Base-by-base conservation (phyloP, 345 rosid genomes). In the Populus nigra region DNA sequence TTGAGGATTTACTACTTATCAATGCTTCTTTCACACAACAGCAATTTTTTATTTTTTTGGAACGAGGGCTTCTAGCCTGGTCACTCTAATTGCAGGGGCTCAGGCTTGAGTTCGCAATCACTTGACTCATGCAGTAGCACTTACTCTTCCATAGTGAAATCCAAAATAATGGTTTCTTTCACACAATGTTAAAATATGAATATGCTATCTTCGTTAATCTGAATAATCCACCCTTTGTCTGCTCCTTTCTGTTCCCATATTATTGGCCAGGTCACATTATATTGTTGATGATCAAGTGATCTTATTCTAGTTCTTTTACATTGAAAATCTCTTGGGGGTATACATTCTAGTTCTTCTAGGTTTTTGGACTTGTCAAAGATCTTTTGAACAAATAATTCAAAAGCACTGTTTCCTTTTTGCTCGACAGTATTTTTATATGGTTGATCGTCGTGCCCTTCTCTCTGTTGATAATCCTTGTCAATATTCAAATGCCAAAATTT, bases 211-310 rank as follows among this genome's bases (percentile, higher is more conserved):
- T 57, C 63, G 9, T n/a, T n/a, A 57, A 57, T 57, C 63, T n/a
- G 63, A n/a, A 57, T 57, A 57, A 22, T n/a, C 27, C 63, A 57
- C 62, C 23, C 27, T 22, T 8, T 22, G 62, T 57, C 65, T 11
- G 15, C 2, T 9, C 66, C 9, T 22, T 13, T 75, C n/a, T 13
- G 23, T 18, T 18, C 25, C 13, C 23, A 33, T 35, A 33, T 67
- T 20, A 31, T 13, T 39, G 50, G 29, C 8, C 20, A 1, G 67
- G 63, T 35, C 31, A 31, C 38, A 8, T 9, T 57, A 4, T 25
- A n/a, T 9, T 57, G 4, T 69, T 25, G 43, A 38, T 47, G 25
- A 74, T 27, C 59, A 74, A 69, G 41, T 59, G 79, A 76, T 57
- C 43, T 6, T 59, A 35, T 29, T 39, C 63, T 57, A 57, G 27